These are phyloP conservation scores for Tetrahymena thermophila DNA, from an alignment of 73 alveolate species.

Conservation along the genomic window DNA sequence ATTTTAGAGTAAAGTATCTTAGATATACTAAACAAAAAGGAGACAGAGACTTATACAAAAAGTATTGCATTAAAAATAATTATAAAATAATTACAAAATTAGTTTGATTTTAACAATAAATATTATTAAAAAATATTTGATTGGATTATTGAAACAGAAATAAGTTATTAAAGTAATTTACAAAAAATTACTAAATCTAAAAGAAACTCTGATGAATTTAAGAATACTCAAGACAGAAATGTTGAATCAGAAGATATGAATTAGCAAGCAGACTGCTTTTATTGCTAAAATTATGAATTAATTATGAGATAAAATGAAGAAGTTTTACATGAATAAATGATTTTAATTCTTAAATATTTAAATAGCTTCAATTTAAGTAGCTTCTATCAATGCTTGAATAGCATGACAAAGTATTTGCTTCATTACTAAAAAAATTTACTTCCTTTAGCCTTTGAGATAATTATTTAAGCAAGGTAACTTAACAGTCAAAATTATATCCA, in stretches of 20 bases:
- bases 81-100: no score
- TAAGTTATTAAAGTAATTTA: no score
- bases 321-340: background rate
- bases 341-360: background rate
- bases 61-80: background rate
- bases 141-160: background rate
- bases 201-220: no score
- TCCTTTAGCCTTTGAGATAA: background rate
- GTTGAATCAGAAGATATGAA: background rate
- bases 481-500: background rate
- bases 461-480: background rate
- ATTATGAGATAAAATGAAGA: background rate
- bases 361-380: no score
- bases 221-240: background rate
- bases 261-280: background rate
- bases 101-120: background rate
- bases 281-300: background rate
- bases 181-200: no score
- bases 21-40: background rate
- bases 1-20: background rate
- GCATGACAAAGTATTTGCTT: background rate
- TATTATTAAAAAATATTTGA: background rate
- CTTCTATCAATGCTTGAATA: background rate
- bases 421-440: background rate
- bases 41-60: background rate